These are phyloP conservation scores for Spizellomyces punctatus DNA, from an alignment of 192 early-diverging fungal genomes.

Conservation along the genomic window DNA sequence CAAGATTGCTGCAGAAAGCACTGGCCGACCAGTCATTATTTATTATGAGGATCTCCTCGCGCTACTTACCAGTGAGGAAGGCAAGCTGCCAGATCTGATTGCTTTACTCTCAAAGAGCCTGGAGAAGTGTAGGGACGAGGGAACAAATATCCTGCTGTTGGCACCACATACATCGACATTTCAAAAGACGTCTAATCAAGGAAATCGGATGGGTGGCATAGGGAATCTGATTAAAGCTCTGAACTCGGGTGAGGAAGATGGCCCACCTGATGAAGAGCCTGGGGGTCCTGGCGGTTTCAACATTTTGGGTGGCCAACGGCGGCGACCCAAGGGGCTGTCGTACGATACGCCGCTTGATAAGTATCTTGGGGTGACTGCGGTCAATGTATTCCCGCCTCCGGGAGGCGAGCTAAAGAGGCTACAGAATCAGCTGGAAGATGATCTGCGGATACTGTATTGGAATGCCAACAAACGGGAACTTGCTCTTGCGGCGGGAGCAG, in stretches of 20 bases:
- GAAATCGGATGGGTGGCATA: not conserved
- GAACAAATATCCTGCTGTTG: not conserved
- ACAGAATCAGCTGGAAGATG: not conserved
- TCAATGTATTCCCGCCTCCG: not conserved
- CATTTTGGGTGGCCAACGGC: not conserved
- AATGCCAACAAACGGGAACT: not conserved
- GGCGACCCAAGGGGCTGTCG: not conserved
- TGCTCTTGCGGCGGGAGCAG: not conserved
- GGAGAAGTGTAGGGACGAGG: not conserved
- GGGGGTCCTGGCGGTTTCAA: not conserved
- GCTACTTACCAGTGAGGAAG: not conserved
- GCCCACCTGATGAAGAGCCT: not conserved
- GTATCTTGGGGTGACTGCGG: not conserved
- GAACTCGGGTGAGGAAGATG: not conserved
- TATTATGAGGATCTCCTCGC: not conserved
- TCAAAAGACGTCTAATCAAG: not conserved
- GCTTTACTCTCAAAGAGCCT: not conserved
- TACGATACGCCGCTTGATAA: not conserved
- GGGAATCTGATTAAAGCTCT: not conserved
- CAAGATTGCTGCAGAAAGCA: not conserved
- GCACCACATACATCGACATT: constrained; percentile 6
- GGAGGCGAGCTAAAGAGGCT: not conserved
- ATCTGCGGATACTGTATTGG: not conserved
- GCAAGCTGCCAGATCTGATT: not conserved
- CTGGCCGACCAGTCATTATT: not conserved